Evolutionary conservation across 768 basidiomycete genomes (phyloP), one percentile per base, ranked within the genome.

Genomic region (Tylopilus plumbeoviolaceoides): DNA sequence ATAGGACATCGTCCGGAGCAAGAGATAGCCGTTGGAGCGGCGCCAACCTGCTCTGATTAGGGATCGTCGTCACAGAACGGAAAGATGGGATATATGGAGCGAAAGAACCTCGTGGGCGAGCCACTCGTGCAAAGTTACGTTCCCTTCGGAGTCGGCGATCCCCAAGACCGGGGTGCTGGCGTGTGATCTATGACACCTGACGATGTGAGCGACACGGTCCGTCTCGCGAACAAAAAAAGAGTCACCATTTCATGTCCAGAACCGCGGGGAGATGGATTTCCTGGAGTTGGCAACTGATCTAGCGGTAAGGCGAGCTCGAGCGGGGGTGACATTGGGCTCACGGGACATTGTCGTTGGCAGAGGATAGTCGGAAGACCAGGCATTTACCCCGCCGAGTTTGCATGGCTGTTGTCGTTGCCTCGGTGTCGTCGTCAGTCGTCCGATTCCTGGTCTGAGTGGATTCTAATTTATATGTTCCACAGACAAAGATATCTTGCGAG

Each of bases 191-290:
- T 86, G 83, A 60, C 83, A 85, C 87, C 85, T 88, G 58, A 17
- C 30, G 2, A 39, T 44, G 49, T 67, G 31, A 41, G 55, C 17
- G 44, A 50, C n/a, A 17, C 4, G 21, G 35, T 35, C 46, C 47
- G 20, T 35, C 15, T 18, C 20, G 30, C n/a, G 14, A 35, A 10
- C 33, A 28, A 5, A 12, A n/a, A 5, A 15, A 18, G n/a, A 48
- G 55, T 59, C 63, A 94, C 97, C 97, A 99, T 78, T 98, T 98
- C 80, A 93, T 84, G 67, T 99, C 97, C 23, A 88, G 78, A 27
- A 99, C 79, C 8, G 93, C 97, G 2, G 93, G 85, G 17, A 89
- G 69, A 49, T 84, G 73, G 31, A 91, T 75, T 15, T 84, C 72
- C 59, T 95, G 87, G 3, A 87, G 64, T 61, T 85, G 79, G 5